A percentile compares a stretch with the other conserved stretches of the same genome.
These are phyloP conservation scores for Melaleuca alternifolia DNA, from an alignment of 345 rosid genomes.

Conservation along the genomic window DNA sequence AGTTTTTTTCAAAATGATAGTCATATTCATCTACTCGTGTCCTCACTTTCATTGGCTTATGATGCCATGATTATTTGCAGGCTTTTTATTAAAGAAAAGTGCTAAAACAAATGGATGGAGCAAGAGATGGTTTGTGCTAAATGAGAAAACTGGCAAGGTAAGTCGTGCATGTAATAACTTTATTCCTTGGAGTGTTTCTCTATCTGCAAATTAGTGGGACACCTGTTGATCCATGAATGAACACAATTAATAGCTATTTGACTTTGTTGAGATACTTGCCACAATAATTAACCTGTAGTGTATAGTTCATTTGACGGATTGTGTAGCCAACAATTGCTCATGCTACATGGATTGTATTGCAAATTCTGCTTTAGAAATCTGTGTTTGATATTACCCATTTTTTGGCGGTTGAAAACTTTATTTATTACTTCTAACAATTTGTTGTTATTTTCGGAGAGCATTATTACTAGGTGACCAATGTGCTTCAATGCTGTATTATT, in stretches of 20 bases:
- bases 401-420: too few species aligned
- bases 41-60: neutral
- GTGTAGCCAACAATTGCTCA: neutral
- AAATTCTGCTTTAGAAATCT: neutral
- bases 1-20: neutral
- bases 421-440: neutral
- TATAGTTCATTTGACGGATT: neutral
- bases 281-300: neutral
- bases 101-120: slow-evolving; percentile 89
- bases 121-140: slow-evolving; percentile 88
- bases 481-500: neutral
- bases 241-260: neutral
- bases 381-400: neutral
- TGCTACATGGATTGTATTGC: neutral
- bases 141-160: slow-evolving; percentile 94
- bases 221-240: neutral
- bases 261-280: neutral
- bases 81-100: slow-evolving; percentile 80
- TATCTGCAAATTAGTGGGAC: neutral
- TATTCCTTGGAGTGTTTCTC: neutral
- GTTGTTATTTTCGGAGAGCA: neutral
- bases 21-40: neutral
- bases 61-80: slow-evolving; percentile 17
- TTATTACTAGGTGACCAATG: neutral
- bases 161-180: neutral